Evolutionary conservation across 1,284 basidiomycete genomes (phyloP).

Genomic region (Erythrobasidium hasegawianum): DNA sequence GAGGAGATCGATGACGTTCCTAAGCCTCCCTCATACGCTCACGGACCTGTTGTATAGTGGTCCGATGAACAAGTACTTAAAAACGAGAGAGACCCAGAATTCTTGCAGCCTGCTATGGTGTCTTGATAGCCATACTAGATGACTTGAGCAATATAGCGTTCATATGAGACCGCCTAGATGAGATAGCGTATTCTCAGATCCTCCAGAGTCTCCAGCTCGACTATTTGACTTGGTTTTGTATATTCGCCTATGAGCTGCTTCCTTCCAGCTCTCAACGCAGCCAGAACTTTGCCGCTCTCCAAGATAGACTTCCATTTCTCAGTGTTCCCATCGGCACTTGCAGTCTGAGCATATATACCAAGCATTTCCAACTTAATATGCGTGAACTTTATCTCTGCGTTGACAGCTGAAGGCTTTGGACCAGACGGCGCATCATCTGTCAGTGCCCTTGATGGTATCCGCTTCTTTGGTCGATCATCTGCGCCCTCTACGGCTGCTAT

Average conservation of each 20-base stretch:
- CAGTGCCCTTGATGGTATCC: not conserved
- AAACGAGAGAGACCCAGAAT: too few relatives aligned
- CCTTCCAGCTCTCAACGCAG: not conserved
- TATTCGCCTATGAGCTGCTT: not conserved
- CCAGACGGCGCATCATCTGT: not conserved
- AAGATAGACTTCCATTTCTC: not conserved
- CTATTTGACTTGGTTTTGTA: conserved; percentile 1
- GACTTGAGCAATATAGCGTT: too few relatives aligned
- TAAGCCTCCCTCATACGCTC: conserved; percentile 30
- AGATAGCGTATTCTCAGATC: not conserved
- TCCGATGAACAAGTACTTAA: too few relatives aligned
- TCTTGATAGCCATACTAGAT: too few relatives aligned
- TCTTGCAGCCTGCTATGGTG: too few relatives aligned
- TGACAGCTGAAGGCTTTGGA: conserved; percentile 6
- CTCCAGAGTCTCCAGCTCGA: conserved; percentile 8
- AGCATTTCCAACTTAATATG: conserved; percentile 22
- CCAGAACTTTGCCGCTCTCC: not conserved
- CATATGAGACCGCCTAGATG: too few relatives aligned
- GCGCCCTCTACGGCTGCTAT: not conserved
- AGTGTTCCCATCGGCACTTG: not conserved
- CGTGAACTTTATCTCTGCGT: conserved; percentile 24
- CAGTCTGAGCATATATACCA: conserved; percentile 4
- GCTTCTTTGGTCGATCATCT: conserved; percentile 14
- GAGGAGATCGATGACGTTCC: conserved; percentile 18
- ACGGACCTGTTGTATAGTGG: conserved; percentile 3